phyloP scores from a whole-genome alignment of 257 asterid genomes.

The Jasminum sambac region DNA sequence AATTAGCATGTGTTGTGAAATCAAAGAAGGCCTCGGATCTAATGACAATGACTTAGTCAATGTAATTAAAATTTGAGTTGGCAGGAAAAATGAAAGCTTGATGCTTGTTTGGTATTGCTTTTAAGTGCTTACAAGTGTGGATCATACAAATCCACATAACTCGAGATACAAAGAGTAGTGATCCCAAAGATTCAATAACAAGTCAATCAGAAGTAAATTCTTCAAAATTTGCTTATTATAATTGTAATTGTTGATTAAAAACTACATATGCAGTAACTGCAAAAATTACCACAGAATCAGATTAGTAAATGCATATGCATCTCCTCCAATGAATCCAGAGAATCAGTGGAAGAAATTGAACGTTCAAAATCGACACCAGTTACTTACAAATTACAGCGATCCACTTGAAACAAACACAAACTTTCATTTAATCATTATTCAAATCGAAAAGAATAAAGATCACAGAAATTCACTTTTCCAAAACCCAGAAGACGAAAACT shows the following conservation, averaged over 20 bases:
- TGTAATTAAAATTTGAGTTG: no score
- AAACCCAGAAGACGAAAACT: background rate
- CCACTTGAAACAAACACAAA: background rate
- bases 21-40: no score
- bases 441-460: no score
- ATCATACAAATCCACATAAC: no score
- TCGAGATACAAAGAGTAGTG: no score
- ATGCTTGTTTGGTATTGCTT: no score
- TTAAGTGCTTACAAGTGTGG: no score
- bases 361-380: slow-evolving; percentile 8
- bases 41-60: no score
- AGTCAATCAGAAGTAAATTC: background rate
- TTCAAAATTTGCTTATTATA: slow-evolving; percentile 23
- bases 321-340: slow-evolving; percentile 17
- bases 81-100: no score
- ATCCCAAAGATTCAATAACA: no score
- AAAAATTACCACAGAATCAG: slow-evolving; percentile 18
- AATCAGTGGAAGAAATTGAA: background rate
- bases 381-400: slow-evolving; percentile 1
- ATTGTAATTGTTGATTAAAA: background rate
- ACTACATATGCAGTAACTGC: background rate
- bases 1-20: no score
- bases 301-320: slow-evolving; percentile 31
- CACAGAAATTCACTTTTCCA: background rate
- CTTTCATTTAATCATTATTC: no score